Evolutionary conservation across 331 rosid genomes (phyloP), one percentile per base, ranked within the genome.

Genomic region (Phaseolus coccineus): DNA sequence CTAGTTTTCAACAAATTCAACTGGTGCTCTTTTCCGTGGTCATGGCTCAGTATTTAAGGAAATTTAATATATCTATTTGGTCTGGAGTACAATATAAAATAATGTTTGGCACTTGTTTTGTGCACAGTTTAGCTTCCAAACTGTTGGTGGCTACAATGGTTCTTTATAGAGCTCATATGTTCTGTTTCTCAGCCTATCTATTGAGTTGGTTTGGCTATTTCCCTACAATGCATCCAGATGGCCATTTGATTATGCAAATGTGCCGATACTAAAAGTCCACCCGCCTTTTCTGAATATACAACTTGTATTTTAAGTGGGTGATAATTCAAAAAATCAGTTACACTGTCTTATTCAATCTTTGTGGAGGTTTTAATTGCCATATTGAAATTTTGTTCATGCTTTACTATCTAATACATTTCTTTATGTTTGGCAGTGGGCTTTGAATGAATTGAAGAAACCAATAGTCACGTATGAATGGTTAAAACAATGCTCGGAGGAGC

Each of bases 401-500:
- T 22, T 71, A 24, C 56, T 25, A 66, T 70, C 82, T 87, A 80
- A 84, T 24, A 16, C 50, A 48, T 62, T 30, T 9, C 52, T 51
- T 83, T 71, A 68, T 48, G 40, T 85, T 64, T 84, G 86, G 80
- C 96, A 95, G 99, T 93, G 97, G 99, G 99, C 99, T 80, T 76
- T 95, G 82, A 84, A 90, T 85, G 71, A 78, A 78, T 83, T 91
- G 86, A 95, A 93, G 98, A 95, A 95, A 91, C 99, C 99, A 52
- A 89, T 93, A 70, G 87, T 95, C 74, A 90, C 99, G 31, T 51
- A 84, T 55, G 86, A 88, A 84, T 95, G 98, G 98, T 87, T 95
- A 81, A 81, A 93, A 64, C 96, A 93, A 83, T 95, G 99, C 91
- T 87, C 98, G 84, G 86, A 85, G 25, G 98, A 95, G 85, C 99